Evolutionary conservation across 2,329 filamentous ascomycete genomes (phyloP).

Genomic region (Penicillium brasilianum): DNA sequence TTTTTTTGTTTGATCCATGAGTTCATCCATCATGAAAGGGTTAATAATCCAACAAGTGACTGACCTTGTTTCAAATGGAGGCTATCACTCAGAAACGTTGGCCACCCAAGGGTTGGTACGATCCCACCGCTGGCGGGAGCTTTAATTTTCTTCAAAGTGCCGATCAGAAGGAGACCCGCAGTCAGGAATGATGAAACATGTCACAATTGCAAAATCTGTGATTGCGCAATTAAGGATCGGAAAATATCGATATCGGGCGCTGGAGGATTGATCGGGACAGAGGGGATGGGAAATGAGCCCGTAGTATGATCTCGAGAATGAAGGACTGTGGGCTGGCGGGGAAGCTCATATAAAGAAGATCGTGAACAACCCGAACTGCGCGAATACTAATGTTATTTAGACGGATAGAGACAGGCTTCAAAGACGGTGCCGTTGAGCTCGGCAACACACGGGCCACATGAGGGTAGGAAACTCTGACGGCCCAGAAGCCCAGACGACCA

Average conservation of each 20-base stretch:
- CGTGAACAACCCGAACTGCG: constrained; percentile 5
- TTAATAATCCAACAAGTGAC: background rate
- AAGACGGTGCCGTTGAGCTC: constrained; percentile 9
- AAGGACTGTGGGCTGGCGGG: background rate
- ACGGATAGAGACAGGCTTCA: constrained; percentile 20
- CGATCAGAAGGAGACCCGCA: constrained; percentile 13
- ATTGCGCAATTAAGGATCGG: constrained; percentile 7
- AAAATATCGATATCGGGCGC: constrained; percentile 14
- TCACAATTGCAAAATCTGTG: constrained; percentile 22
- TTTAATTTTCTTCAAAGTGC: constrained; percentile 7
- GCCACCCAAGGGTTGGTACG: constrained; percentile 5
- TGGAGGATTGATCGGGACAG: constrained; percentile 4
- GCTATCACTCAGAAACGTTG: constrained; percentile 4
- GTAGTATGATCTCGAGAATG: background rate
- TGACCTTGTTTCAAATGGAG: background rate
- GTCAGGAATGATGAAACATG: constrained; percentile 28
- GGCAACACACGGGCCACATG: constrained; percentile 26
- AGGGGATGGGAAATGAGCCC: background rate
- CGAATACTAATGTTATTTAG: constrained; percentile 22
- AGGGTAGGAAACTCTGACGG: constrained; percentile 4
- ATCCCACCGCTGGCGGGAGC: constrained; percentile 9
- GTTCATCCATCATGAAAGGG: background rate
- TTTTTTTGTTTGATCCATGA: constrained; percentile 2
- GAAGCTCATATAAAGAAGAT: constrained; percentile 14
- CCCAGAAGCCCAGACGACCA: background rate